These are phyloP conservation scores for Tetrahymena malaccensis DNA, from an alignment of 73 alveolate genomes.

Conservation along the genomic window DNA sequence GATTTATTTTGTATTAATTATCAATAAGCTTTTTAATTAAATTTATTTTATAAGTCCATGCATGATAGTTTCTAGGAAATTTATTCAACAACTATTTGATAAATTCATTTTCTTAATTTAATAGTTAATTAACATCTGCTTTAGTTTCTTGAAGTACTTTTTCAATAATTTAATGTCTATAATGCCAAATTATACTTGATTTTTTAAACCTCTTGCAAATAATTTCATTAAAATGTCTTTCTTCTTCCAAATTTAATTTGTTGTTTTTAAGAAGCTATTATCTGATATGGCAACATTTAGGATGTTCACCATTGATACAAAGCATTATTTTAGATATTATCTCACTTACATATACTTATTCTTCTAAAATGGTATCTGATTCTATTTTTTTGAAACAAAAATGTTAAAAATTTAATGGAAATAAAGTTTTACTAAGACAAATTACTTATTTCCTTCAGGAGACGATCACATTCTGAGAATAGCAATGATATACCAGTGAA, in stretches of 20 bases:
- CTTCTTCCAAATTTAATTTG: background rate
- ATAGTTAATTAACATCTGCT: background rate
- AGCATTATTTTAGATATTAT: background rate
- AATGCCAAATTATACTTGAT: background rate
- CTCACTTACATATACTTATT: background rate
- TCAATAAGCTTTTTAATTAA: background rate
- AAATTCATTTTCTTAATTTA: background rate
- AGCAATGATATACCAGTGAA: background rate
- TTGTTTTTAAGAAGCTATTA: background rate
- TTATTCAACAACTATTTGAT: background rate
- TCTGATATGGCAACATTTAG: background rate
- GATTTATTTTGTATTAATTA: background rate
- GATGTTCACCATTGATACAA: background rate
- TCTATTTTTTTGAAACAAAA: background rate
- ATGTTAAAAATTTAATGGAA: background rate
- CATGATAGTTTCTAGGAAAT: background rate
- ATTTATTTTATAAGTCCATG: background rate
- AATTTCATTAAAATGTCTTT: background rate
- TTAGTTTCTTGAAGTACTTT: background rate
- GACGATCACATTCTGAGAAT: background rate
- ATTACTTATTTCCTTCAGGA: background rate
- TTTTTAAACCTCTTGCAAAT: background rate
- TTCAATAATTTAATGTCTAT: background rate
- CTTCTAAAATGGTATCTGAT: background rate
- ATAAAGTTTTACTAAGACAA: background rate